Conservation (phyloP, 73 alveolate genomes). For the Paramecium biaurelia region DNA sequence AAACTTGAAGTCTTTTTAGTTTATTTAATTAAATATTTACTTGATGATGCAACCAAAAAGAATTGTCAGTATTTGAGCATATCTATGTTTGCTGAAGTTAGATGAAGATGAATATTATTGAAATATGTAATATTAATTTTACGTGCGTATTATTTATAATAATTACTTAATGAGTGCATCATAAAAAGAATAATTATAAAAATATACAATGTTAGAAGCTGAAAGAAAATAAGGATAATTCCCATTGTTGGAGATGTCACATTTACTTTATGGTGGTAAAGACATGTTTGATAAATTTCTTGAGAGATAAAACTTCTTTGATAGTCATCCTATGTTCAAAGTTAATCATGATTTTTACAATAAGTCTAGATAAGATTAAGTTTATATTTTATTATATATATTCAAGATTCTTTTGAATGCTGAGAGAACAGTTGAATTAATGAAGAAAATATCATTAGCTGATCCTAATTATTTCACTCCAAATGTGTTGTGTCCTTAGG, state of each 20-base stretch:
- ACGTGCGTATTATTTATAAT: slow-evolving; percentile 14
- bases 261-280: background rate
- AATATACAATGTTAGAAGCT: background rate
- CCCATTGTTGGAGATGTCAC: background rate
- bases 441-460: background rate
- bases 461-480: background rate
- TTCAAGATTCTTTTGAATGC: background rate
- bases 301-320: slow-evolving; percentile 12
- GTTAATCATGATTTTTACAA: background rate
- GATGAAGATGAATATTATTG: slow-evolving; percentile 38
- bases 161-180: background rate
- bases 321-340: slow-evolving; percentile 1
- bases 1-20: background rate
- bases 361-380: slow-evolving; percentile 34
- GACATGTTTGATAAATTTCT: background rate
- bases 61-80: background rate
- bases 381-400: background rate
- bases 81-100: background rate
- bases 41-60: background rate
- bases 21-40: background rate
- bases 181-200: background rate
- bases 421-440: background rate
- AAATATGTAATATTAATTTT: background rate
- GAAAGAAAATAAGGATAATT: slow-evolving; percentile 5
- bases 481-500: background rate